These are phyloP conservation scores for Trametes polyzona DNA, from an alignment of 1,284 basidiomycete genomes.

Conservation along the genomic window DNA sequence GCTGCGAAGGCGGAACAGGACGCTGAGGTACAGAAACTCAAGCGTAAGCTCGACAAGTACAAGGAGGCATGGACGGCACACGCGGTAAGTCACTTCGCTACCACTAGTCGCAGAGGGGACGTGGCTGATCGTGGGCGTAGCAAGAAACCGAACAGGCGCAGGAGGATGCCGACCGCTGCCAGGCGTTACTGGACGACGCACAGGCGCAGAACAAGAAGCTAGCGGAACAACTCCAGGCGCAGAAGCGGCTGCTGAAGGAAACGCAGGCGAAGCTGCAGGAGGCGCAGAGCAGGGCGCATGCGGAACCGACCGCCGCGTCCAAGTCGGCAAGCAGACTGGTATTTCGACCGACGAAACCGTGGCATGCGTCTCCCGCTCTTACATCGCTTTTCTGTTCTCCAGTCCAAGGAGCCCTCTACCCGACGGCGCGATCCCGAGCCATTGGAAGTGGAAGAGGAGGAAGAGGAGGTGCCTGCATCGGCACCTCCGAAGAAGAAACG, in stretches of 20 bases:
- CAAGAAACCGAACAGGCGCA: conserved; percentile 41
- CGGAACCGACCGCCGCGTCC: not conserved
- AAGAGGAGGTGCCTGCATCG: not conserved
- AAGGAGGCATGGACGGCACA: conserved; percentile 27
- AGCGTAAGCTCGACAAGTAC: conserved; percentile 30
- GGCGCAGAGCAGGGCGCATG: not conserved
- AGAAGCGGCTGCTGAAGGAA: conserved; percentile 25
- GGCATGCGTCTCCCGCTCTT: not conserved
- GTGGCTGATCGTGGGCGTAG: conserved; percentile 24
- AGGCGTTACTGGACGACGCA: conserved; percentile 36
- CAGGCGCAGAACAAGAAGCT: conserved; percentile 46
- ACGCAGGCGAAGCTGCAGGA: conserved; percentile 9
- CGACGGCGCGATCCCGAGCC: not conserved
- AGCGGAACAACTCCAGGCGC: conserved; percentile 43
- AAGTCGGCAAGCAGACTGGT: conserved; percentile 11
- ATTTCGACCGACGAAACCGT: too few relatives aligned
- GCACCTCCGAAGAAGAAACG: conserved; percentile 11
- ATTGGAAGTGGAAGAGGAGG: conserved; percentile 16
- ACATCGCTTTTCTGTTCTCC: not conserved
- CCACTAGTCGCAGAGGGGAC: too few relatives aligned
- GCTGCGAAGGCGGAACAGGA: conserved; percentile 25
- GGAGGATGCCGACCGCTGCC: conserved; percentile 33
- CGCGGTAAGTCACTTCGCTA: conserved; percentile 10
- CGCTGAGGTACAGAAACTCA: conserved; percentile 27
- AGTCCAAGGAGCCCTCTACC: conserved; percentile 1